A percentile compares a stretch with the other conserved stretches of the same genome.
Conservation (phyloP, 768 basidiomycete species). For the Boletus rex-veris region DNA sequence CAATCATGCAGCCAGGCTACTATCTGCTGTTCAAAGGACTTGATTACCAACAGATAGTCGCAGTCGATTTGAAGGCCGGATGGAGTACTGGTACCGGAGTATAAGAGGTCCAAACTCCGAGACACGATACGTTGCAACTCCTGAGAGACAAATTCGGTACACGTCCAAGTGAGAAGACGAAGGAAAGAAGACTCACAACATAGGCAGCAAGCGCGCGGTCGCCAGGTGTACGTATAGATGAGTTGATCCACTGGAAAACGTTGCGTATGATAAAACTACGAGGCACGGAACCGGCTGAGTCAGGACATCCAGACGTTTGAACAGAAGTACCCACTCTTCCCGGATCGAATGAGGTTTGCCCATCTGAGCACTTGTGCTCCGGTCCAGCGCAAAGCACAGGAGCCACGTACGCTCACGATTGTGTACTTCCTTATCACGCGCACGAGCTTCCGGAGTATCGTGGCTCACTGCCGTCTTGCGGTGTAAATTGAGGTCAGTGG, state of each 20-base stretch:
- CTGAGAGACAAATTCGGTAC: constrained; percentile 32
- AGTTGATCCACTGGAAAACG: constrained; percentile 68
- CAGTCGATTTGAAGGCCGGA: constrained; percentile 82
- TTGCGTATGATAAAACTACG: constrained; percentile 83
- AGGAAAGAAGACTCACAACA: constrained; percentile 47
- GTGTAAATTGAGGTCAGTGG: constrained; percentile 92
- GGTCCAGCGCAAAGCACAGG: constrained; percentile 79
- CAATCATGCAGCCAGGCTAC: constrained; percentile 58
- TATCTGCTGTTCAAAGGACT: constrained; percentile 80
- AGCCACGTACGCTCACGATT: constrained; percentile 97
- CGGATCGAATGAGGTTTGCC: constrained; percentile 91
- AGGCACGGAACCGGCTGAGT: not conserved
- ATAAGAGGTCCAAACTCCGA: constrained; percentile 85
- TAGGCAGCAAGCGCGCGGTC: constrained; percentile 76
- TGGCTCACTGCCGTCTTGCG: constrained; percentile 67
- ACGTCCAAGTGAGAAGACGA: not conserved
- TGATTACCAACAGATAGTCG: constrained; percentile 82
- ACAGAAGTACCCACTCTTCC: constrained; percentile 70
- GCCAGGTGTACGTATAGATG: constrained; percentile 56
- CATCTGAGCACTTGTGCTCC: constrained; percentile 93
- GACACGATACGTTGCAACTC: constrained; percentile 88
- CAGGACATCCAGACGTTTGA: not conserved
- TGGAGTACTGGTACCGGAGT: constrained; percentile 72
- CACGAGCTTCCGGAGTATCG: constrained; percentile 75
- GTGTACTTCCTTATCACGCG: constrained; percentile 80